Percentiles rank a stretch among this genome's conserved stretches.
These are phyloP conservation scores for Coemansia sp. DNA, from an alignment of 192 early-diverging fungal species.

Conservation along the genomic window DNA sequence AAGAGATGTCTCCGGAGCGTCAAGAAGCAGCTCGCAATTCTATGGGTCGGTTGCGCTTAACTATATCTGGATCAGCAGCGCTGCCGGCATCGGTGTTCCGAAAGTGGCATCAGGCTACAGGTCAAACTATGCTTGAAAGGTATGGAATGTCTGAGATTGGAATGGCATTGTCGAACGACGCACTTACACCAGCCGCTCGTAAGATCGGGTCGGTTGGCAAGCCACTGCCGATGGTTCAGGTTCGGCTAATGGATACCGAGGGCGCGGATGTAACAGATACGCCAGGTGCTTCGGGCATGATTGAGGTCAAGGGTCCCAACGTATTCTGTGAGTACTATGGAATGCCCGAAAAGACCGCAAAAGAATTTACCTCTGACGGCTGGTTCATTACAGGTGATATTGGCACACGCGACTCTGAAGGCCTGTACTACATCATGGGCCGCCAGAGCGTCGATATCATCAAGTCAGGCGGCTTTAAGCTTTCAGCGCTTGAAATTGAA, in stretches of 20 bases:
- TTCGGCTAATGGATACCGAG: conserved; percentile 55
- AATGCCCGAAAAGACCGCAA: conserved; percentile 64
- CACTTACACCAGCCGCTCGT: conserved; percentile 20
- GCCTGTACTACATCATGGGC: conserved; percentile 72
- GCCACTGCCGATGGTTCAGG: conserved; percentile 68
- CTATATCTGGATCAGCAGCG: conserved; percentile 74
- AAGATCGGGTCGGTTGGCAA: conserved; percentile 65
- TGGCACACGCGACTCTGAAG: conserved; percentile 56
- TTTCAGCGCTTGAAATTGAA: conserved; percentile 83
- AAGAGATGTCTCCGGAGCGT: conserved; percentile 37
- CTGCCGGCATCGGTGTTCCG: conserved; percentile 68
- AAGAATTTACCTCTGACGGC: conserved; percentile 68
- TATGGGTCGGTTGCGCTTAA: conserved; percentile 69
- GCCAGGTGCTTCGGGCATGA: conserved; percentile 59
- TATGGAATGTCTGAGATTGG: conserved; percentile 92
- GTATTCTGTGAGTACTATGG: conserved; percentile 80
- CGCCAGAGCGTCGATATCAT: conserved; percentile 82
- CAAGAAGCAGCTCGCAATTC: conserved; percentile 47
- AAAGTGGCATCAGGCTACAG: conserved; percentile 68
- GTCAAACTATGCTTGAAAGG: conserved; percentile 76
- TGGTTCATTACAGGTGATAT: conserved; percentile 87
- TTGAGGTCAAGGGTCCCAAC: conserved; percentile 71
- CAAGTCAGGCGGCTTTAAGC: conserved; percentile 86
- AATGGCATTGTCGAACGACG: conserved; percentile 75
- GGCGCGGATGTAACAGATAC: conserved; percentile 53